Evolutionary conservation across 2,329 filamentous ascomycete species (phyloP).

Genomic region (Colletotrichum sp.): DNA sequence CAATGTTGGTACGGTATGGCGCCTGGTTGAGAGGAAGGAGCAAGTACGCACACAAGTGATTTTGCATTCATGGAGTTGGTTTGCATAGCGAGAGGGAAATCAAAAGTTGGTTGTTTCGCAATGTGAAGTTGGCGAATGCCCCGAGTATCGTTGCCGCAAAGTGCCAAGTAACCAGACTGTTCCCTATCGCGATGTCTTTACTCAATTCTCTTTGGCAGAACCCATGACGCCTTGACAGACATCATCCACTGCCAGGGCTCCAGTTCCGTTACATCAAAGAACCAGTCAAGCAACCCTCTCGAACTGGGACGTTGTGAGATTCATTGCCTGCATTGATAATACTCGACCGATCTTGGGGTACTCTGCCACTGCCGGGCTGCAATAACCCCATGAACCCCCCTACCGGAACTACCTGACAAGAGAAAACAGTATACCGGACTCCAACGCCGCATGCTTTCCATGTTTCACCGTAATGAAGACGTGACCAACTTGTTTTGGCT

Average conservation of each 20-base stretch:
- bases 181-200: too few species aligned
- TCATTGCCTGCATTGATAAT: too few species aligned
- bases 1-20: neutral
- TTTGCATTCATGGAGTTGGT: neutral
- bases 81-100: neutral
- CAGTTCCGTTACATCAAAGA: neutral
- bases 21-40: neutral
- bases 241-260: accelerated
- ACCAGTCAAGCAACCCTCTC: neutral
- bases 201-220: neutral
- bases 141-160: accelerated
- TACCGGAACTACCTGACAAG: too few species aligned
- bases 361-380: too few species aligned
- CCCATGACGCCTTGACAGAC: neutral
- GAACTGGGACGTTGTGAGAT: too few species aligned
- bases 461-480: too few species aligned
- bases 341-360: too few species aligned
- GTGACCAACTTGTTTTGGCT: too few species aligned
- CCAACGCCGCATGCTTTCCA: too few species aligned
- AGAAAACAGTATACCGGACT: too few species aligned
- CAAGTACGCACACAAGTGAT: neutral
- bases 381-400: too few species aligned
- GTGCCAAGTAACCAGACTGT: neutral
- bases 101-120: neutral
- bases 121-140: neutral